These are phyloP conservation scores for Candida golubevii DNA, from an alignment of 805 yeast genomes.

Conservation along the genomic window DNA sequence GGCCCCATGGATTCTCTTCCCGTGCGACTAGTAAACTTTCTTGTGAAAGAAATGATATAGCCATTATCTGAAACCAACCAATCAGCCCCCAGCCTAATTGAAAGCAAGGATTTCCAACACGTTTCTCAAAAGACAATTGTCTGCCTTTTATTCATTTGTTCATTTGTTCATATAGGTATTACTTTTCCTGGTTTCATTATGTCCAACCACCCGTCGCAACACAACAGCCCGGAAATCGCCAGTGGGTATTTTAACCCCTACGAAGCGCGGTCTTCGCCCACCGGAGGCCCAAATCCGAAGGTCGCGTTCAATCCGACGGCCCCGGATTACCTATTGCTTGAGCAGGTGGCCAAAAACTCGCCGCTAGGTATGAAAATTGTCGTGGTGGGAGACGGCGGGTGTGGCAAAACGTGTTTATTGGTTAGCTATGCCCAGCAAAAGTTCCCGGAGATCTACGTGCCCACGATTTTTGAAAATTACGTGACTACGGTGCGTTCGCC, in stretches of 20 bases:
- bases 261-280: slow-evolving; percentile 15
- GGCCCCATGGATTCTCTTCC: too few species aligned
- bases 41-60: too few species aligned
- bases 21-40: too few species aligned
- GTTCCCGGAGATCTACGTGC: slow-evolving; percentile 72
- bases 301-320: slow-evolving; percentile 33
- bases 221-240: slow-evolving; percentile 13
- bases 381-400: slow-evolving; percentile 85
- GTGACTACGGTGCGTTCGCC: slow-evolving; percentile 59
- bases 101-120: too few species aligned
- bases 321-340: slow-evolving; percentile 31
- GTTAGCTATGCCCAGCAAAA: slow-evolving; percentile 63
- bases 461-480: slow-evolving; percentile 80
- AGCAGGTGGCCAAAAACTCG: slow-evolving; percentile 17
- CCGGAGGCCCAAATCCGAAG: slow-evolving; percentile 3
- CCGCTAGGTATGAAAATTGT: slow-evolving; percentile 52
- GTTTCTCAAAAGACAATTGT: too few species aligned
- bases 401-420: slow-evolving; percentile 82
- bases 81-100: too few species aligned
- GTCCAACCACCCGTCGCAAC: slow-evolving; percentile 1
- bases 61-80: too few species aligned
- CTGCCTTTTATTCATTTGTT: too few species aligned
- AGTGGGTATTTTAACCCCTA: slow-evolving; percentile 18
- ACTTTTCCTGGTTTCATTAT: too few species aligned
- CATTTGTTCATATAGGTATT: too few species aligned